Percentiles rank a stretch among this genome's conserved stretches.
Evolutionary conservation across 345 rosid genomes (phyloP).

Genomic region (Combretum micranthum): DNA sequence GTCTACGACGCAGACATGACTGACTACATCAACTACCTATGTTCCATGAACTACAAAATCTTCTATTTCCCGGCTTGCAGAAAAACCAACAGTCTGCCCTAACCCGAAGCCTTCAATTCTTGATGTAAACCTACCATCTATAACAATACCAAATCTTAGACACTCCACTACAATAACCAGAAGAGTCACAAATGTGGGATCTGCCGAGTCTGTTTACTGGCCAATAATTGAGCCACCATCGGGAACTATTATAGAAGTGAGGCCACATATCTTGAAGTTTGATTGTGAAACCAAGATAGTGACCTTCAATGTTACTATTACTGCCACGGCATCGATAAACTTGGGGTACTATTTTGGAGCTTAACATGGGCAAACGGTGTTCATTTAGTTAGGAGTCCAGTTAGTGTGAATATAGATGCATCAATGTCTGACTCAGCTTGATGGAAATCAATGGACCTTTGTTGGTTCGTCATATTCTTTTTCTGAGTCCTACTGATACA

Average conservation of each 20-base stretch:
- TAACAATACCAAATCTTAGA: slow-evolving; percentile 49
- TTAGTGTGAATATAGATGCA: slow-evolving; percentile 38
- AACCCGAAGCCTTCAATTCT: slow-evolving; percentile 21
- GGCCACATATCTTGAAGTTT: slow-evolving; percentile 29
- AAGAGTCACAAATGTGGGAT: slow-evolving; percentile 56
- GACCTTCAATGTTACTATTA: slow-evolving; percentile 22
- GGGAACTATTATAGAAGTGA: slow-evolving; percentile 23
- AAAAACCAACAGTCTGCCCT: slow-evolving; percentile 22
- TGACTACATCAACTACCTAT: slow-evolving; percentile 52
- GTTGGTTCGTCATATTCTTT: too few relatives aligned
- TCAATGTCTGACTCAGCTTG: too few relatives aligned
- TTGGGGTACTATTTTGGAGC: slow-evolving; percentile 54
- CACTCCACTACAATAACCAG: slow-evolving; percentile 27
- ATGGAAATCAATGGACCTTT: too few relatives aligned
- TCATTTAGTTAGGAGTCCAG: slow-evolving; percentile 41
- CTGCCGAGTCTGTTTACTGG: slow-evolving; percentile 27
- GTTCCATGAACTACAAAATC: slow-evolving; percentile 45
- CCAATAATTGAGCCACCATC: slow-evolving; percentile 35
- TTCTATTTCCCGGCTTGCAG: slow-evolving; percentile 28
- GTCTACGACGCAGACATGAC: slow-evolving; percentile 43
- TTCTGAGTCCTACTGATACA: too few relatives aligned
- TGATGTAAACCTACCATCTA: slow-evolving; percentile 55
- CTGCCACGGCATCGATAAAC: slow-evolving; percentile 7
- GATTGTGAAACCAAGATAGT: slow-evolving; percentile 11
- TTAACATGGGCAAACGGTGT: slow-evolving; percentile 48